These are phyloP conservation scores for Gossypium stocksii DNA, from an alignment of 345 rosid genomes.

Conservation along the genomic window DNA sequence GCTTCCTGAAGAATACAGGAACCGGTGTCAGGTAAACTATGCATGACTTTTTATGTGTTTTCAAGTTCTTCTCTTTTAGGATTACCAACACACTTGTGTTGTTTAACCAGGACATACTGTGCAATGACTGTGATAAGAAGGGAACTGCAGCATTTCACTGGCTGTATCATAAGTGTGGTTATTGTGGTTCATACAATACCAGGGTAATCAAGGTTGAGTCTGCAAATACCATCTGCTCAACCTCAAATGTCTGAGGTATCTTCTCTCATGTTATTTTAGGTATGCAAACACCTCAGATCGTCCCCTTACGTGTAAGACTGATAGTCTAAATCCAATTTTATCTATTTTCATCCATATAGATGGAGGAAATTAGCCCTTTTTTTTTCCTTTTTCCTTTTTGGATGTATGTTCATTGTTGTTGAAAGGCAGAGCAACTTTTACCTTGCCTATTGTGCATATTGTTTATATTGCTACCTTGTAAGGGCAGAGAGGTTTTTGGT, in stretches of 20 bases:
- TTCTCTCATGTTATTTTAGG: background rate
- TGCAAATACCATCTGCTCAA: slow-evolving; percentile 14
- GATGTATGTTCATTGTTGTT: background rate
- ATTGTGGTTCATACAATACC: slow-evolving; percentile 68
- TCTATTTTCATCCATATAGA: background rate
- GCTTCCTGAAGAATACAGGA: slow-evolving; percentile 57
- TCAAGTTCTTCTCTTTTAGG: background rate
- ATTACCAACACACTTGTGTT: background rate
- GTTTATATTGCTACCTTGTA: background rate
- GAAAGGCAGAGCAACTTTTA: background rate
- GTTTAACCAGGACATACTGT: slow-evolving; percentile 55
- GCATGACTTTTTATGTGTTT: background rate
- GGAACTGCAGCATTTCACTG: slow-evolving; percentile 65
- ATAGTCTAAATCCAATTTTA: background rate
- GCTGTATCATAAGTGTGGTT: slow-evolving; percentile 67
- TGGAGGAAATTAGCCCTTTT: background rate
- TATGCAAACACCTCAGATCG: slow-evolving; percentile 10
- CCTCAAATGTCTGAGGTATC: slow-evolving; percentile 14
- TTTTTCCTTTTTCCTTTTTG: background rate
- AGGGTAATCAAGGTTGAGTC: slow-evolving; percentile 33
- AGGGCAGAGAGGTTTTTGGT: background rate
- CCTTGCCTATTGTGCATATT: background rate
- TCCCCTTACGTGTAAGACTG: background rate
- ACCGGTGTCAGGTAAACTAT: slow-evolving; percentile 44
- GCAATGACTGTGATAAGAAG: slow-evolving; percentile 70